Evolutionary conservation across 768 basidiomycete genomes (phyloP).

Genomic region (Tylopilus felleus): DNA sequence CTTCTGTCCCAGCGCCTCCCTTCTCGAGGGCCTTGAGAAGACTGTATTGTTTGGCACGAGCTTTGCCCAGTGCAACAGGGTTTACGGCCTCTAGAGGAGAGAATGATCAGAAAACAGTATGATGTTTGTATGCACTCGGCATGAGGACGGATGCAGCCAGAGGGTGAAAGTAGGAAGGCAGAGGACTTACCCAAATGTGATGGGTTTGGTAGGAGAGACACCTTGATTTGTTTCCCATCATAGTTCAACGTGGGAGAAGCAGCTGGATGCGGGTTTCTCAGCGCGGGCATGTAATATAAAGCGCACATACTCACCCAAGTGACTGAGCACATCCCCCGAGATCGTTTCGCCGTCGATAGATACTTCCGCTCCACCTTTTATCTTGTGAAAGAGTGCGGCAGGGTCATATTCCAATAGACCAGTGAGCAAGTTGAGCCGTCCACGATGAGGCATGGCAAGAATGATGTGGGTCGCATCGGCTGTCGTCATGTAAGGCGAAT

Average conservation of each 20-base stretch:
- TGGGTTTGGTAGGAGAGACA: slow-evolving; percentile 78
- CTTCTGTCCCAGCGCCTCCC: slow-evolving; percentile 17
- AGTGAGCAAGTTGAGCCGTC: slow-evolving; percentile 81
- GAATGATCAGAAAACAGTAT: background rate
- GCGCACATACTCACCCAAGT: slow-evolving; percentile 51
- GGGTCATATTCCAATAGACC: slow-evolving; percentile 68
- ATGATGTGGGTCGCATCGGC: slow-evolving; percentile 71
- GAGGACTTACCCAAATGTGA: slow-evolving; percentile 59
- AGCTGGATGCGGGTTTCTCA: slow-evolving; percentile 35
- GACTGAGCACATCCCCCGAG: slow-evolving; percentile 85
- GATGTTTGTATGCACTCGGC: background rate
- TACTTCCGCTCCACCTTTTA: slow-evolving; percentile 73
- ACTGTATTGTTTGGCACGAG: slow-evolving; percentile 85
- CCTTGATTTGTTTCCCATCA: slow-evolving; percentile 48
- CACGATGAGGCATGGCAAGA: slow-evolving; percentile 85
- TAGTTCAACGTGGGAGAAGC: slow-evolving; percentile 65
- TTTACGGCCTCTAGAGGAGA: slow-evolving; percentile 69
- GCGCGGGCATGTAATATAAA: background rate
- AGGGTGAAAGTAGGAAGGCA: background rate
- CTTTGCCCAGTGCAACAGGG: slow-evolving; percentile 85
- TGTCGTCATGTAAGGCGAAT: slow-evolving; percentile 16
- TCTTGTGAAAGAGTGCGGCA: slow-evolving; percentile 78
- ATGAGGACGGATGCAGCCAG: background rate
- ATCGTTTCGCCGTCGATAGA: slow-evolving; percentile 57
- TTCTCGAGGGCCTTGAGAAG: slow-evolving; percentile 63